Conservation (phyloP, 192 early-diverging fungal genomes). For the Backusella tarrabulga region DNA sequence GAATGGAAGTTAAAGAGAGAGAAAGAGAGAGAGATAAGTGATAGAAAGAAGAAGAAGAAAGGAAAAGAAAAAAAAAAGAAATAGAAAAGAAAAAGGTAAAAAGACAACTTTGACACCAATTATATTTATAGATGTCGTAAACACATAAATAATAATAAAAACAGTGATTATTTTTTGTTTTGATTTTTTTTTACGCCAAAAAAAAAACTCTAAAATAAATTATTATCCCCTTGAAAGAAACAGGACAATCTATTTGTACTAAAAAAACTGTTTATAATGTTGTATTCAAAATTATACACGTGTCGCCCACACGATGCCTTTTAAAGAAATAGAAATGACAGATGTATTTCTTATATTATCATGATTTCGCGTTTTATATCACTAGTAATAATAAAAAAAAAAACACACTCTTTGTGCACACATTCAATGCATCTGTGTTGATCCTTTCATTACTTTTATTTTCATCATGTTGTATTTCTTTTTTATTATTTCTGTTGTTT, state of each 20-base stretch:
- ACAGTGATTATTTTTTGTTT: not conserved
- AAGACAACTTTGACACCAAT: not conserved
- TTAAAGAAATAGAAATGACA: conserved; percentile 3
- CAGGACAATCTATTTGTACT: conserved; percentile 2
- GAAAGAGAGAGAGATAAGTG: not conserved
- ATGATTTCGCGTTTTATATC: not conserved
- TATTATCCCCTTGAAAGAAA: conserved; percentile 1
- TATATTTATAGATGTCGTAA: not conserved
- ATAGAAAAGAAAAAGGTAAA: conserved; percentile 1
- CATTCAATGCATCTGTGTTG: not conserved
- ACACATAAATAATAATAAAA: not conserved
- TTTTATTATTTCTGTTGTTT: not conserved
- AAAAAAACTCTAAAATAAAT: not conserved
- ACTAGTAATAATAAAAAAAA: not conserved
- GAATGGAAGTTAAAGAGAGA: not conserved
- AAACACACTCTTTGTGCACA: not conserved
- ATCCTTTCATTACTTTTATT: not conserved
- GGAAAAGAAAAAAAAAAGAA: not conserved
- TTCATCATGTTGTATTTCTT: not conserved
- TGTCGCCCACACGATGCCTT: not conserved
- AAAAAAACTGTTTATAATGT: conserved; percentile 4
- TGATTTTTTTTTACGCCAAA: not conserved
- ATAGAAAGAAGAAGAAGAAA: not conserved
- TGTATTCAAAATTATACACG: conserved; percentile 5
- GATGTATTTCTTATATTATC: not conserved